Percentiles rank a stretch among this genome's conserved stretches.
These are phyloP conservation scores for Sporothrix humicola DNA, from an alignment of 2,329 filamentous ascomycete genomes.

Conservation along the genomic window DNA sequence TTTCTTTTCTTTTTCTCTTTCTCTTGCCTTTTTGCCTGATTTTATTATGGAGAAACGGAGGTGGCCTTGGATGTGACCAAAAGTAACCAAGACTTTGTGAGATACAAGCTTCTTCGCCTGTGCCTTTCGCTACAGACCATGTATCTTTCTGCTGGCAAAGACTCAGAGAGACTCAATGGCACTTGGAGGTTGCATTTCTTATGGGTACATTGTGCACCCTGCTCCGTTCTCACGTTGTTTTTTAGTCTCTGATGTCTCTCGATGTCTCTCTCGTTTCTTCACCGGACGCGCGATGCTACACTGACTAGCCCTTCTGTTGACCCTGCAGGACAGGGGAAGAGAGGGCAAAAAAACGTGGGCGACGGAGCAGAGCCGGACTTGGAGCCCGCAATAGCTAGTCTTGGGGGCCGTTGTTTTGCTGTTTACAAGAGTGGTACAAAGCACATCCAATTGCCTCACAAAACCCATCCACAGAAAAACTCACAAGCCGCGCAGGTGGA, in stretches of 20 bases:
- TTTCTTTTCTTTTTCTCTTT: neutral
- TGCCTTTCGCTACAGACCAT: neutral
- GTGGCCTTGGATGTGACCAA: too few species aligned
- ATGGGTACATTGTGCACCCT: slow-evolving; percentile 6
- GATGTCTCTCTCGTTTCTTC: neutral
- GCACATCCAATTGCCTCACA: neutral
- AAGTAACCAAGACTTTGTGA: too few species aligned
- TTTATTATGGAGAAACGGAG: slow-evolving; percentile 17
- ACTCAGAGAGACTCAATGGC: neutral
- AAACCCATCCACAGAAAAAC: neutral
- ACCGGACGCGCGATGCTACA: slow-evolving; percentile 18
- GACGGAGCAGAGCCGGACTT: neutral
- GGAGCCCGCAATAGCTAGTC: neutral
- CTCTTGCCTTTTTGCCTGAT: neutral
- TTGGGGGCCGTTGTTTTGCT: neutral
- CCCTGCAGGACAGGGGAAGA: neutral
- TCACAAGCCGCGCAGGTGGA: slow-evolving; percentile 3
- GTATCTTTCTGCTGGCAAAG: neutral
- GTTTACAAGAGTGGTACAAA: neutral
- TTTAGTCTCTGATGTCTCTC: neutral
- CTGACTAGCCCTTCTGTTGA: slow-evolving; percentile 1
- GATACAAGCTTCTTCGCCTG: neutral
- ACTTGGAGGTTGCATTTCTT: slow-evolving; percentile 20
- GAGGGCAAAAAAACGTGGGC: neutral
- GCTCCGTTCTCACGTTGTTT: slow-evolving; percentile 25